Percentiles rank a stretch among this genome's conserved stretches.
phyloP scores from a whole-genome alignment of 805 yeast species.

The Lachancea waltii region DNA sequence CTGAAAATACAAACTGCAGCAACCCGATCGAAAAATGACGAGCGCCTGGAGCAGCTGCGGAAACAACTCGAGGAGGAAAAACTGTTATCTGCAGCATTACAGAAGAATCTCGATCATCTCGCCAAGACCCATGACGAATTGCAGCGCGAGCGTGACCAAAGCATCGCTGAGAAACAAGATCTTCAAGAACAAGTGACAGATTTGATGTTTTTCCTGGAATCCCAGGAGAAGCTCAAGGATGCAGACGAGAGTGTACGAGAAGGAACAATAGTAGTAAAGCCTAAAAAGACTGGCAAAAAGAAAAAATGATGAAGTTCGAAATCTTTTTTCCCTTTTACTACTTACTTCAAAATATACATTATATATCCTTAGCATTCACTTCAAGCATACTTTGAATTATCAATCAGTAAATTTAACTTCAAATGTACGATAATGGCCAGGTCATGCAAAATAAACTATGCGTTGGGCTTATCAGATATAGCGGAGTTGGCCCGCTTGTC shows the following conservation, averaged over 20 bases:
- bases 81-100: constrained; percentile 42
- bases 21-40: constrained; percentile 9
- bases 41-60: constrained; percentile 12
- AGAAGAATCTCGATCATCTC: constrained; percentile 38
- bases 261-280: constrained; percentile 52
- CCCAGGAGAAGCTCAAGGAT: constrained; percentile 63
- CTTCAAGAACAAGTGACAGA: constrained; percentile 62
- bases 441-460: no score
- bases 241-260: constrained; percentile 67
- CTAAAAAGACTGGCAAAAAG: constrained; percentile 4
- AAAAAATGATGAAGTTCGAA: neutral
- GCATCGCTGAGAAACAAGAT: constrained; percentile 41
- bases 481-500: neutral
- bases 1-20: constrained; percentile 15
- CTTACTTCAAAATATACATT: neutral
- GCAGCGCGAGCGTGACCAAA: constrained; percentile 25
- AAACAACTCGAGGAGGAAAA: constrained; percentile 25
- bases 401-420: no score
- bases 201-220: constrained; percentile 72
- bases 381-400: no score
- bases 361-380: no score
- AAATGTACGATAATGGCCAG: no score
- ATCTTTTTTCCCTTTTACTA: no score
- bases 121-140: constrained; percentile 36
- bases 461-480: neutral